Percentiles rank a stretch among this genome's conserved stretches.
These are phyloP conservation scores for Smittium mucronatum DNA, from an alignment of 371 early-diverging fungal genomes.

Conservation along the genomic window DNA sequence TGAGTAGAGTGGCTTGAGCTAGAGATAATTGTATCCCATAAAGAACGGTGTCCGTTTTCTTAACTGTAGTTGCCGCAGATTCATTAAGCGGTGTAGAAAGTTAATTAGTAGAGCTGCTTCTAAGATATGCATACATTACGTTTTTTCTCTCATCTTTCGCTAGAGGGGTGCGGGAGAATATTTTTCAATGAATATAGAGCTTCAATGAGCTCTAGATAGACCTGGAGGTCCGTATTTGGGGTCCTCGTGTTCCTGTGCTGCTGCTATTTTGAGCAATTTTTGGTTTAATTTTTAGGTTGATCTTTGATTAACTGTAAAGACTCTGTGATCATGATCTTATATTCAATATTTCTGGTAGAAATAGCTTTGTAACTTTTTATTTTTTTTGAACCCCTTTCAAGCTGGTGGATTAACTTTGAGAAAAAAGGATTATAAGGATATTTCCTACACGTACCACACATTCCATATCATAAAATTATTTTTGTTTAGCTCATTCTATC, in stretches of 20 bases:
- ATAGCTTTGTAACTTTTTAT: too few relatives aligned
- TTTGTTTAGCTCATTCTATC: too few relatives aligned
- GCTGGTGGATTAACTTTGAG: not conserved
- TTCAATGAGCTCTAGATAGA: not conserved
- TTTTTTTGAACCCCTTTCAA: too few relatives aligned
- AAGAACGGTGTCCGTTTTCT: not conserved
- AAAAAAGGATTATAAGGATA: too few relatives aligned
- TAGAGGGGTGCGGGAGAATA: not conserved
- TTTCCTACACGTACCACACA: too few relatives aligned
- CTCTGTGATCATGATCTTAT: not conserved
- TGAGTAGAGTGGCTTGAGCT: not conserved
- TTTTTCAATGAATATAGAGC: not conserved
- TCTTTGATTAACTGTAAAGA: not conserved
- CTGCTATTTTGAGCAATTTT: not conserved
- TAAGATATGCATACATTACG: not conserved
- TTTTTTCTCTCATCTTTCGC: not conserved
- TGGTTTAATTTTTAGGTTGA: not conserved
- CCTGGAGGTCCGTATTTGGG: not conserved
- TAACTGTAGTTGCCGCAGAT: not conserved
- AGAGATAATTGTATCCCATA: not conserved
- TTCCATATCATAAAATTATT: too few relatives aligned
- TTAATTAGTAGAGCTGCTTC: not conserved
- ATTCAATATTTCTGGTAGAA: not conserved
- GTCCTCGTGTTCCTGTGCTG: not conserved
- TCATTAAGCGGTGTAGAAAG: not conserved